Percentiles rank a stretch among this genome's conserved stretches.
Conservation (phyloP, 2,329 filamentous ascomycete species). For the Aureobasidium sp. region DNA sequence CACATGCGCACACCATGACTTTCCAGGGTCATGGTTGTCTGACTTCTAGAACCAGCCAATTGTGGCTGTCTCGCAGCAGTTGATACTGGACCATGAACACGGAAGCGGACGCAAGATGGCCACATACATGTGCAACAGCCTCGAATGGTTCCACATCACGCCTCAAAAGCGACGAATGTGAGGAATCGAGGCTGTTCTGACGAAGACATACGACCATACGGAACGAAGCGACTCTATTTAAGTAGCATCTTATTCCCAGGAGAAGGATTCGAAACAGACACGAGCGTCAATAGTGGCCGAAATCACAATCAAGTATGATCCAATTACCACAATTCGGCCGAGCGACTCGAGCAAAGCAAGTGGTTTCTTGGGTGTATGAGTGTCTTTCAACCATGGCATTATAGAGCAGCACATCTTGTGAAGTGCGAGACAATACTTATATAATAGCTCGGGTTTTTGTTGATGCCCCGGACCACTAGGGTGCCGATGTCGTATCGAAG, state of each 20-base stretch:
- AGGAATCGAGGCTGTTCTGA: neutral
- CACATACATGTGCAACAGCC: neutral
- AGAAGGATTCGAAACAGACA: too few species aligned
- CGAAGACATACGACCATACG: neutral
- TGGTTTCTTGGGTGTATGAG: too few species aligned
- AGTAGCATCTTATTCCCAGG: neutral
- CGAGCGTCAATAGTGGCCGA: neutral
- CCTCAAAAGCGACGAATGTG: neutral
- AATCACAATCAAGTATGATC: neutral
- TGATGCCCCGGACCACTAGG: neutral
- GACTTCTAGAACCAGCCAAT: neutral
- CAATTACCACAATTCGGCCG: neutral
- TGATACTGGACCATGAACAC: neutral
- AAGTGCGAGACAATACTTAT: too few species aligned
- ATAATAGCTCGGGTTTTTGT: neutral
- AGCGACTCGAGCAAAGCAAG: neutral
- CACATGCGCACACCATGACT: neutral
- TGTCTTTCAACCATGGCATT: too few species aligned
- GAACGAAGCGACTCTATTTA: neutral
- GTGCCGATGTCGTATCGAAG: conserved; percentile 8
- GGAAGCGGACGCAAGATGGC: neutral
- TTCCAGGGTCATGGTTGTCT: neutral
- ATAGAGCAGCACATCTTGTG: too few species aligned
- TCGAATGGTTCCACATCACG: neutral
- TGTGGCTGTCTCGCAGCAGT: neutral